Evolutionary conservation across 768 basidiomycete species (phyloP), one percentile per base, ranked within the genome.

Genomic region (Xerocomellus intermedius): DNA sequence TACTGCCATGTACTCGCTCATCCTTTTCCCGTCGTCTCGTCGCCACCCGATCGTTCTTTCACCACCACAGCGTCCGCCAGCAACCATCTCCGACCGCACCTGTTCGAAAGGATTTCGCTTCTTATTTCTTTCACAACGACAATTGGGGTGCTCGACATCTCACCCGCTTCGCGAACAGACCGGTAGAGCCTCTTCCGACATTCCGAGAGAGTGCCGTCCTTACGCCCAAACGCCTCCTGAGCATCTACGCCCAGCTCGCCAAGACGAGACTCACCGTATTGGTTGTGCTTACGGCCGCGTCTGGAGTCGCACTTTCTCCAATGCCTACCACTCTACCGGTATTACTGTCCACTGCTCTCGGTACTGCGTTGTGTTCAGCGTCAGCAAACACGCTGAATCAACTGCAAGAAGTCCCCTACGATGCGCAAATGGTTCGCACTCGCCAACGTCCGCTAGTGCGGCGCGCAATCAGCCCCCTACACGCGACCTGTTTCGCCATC

Each of bases 321-420:
- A 73, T 94, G 17, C 91, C 93, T 4, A 80, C 91, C 0, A 86
- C 89, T 2, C 75, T 98, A 0, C 90, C 94, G 1, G 81, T 93
- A 14, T 79, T 99, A 10, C 78, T 98, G 5, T 84, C 89, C 16
- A 91, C 95, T 0, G 93, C 95, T 0, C 66, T 89, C 26, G 97
- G 97, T 38, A 98, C 95, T 0, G 84, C 87, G 0, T 79, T 99
- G 41, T 97, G 94, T 69, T 87, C 89, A 6, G 92, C 94, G 3
- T 91, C 94, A 0, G 97, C 97, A 28, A 98, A 98, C 68, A 81
- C 96, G 2, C 78, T 97, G 64, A 99, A 99, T 73, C 94, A 99
- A 70, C 75, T 98, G 4, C 88, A 94, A 65, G 97, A 99, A 73
- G 79, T 91, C 8, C 97, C 97, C 0, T 91, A 94, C 60, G 97